phyloP scores from a whole-genome alignment of 2,329 filamentous ascomycete genomes.

The Neoarthrinium moseri region DNA sequence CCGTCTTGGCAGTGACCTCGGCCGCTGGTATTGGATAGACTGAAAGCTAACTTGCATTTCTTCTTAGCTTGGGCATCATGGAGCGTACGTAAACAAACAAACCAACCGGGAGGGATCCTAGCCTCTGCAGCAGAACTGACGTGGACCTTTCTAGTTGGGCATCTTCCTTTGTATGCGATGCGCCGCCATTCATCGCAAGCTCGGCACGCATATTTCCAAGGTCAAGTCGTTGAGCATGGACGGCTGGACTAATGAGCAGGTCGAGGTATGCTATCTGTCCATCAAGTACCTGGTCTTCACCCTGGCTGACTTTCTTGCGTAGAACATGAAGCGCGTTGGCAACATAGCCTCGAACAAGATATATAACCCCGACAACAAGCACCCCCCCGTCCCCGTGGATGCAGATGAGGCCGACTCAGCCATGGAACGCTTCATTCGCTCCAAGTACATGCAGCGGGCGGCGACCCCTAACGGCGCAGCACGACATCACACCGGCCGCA shows the following conservation, averaged over 20 bases:
- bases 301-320: constrained; percentile 17
- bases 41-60: constrained; percentile 21
- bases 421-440: constrained; percentile 92
- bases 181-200: constrained; percentile 89
- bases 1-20: neutral
- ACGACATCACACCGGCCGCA: constrained; percentile 38
- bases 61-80: constrained; percentile 88
- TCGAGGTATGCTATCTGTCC: constrained; percentile 66
- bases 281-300: neutral
- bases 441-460: constrained; percentile 78
- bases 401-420: constrained; percentile 89
- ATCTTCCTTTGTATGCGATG: constrained; percentile 98
- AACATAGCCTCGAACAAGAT: constrained; percentile 83
- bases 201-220: constrained; percentile 97
- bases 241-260: constrained; percentile 92
- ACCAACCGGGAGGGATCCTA: constrained; percentile 3
- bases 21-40: neutral
- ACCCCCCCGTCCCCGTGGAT: constrained; percentile 83
- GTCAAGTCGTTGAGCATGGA: constrained; percentile 99
- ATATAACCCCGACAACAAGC: constrained; percentile 84
- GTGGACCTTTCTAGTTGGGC: constrained; percentile 63
- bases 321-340: constrained; percentile 94
- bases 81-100: constrained; percentile 75
- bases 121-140: constrained; percentile 8
- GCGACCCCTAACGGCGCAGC: constrained; percentile 32